A percentile compares a stretch with the other conserved stretches of the same genome.
Conservation (phyloP, 169 alveolate genomes). For the Plasmodium berghei region DNA sequence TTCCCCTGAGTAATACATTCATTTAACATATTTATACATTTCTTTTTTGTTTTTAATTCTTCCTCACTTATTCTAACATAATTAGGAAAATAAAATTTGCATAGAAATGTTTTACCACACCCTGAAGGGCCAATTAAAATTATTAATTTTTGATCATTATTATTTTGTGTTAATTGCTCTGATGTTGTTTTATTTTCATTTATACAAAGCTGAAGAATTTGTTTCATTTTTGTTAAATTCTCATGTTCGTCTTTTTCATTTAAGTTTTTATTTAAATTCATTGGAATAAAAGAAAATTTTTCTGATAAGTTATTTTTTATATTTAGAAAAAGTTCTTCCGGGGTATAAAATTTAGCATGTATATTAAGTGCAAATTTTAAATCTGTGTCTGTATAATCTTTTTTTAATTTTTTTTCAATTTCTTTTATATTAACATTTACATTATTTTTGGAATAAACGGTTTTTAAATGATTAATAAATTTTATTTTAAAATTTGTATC, state of each 20-base stretch:
- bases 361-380: conserved; percentile 82
- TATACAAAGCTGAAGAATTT: conserved; percentile 4
- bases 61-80: conserved; percentile 19
- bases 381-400: conserved; percentile 85
- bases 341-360: conserved; percentile 80
- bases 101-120: conserved; percentile 56
- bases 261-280: conserved; percentile 20
- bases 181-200: background rate
- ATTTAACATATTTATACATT: conserved; percentile 25
- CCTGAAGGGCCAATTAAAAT: conserved; percentile 65
- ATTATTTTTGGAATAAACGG: conserved; percentile 72
- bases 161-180: background rate
- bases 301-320: conserved; percentile 46
- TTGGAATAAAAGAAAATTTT: conserved; percentile 42
- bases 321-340: conserved; percentile 79
- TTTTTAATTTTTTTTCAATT: conserved; percentile 73
- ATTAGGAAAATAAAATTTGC: conserved; percentile 25
- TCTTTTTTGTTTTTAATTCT: conserved; percentile 29
- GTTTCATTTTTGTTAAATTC: background rate
- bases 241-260: conserved; percentile 9
- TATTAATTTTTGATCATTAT: conserved; percentile 28
- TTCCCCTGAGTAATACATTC: conserved; percentile 20
- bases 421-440: conserved; percentile 71
- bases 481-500: conserved; percentile 47
- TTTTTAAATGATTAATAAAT: conserved; percentile 66